These are phyloP conservation scores for Fusarium abutilonis DNA, from an alignment of 2,329 filamentous ascomycete genomes.

Conservation along the genomic window DNA sequence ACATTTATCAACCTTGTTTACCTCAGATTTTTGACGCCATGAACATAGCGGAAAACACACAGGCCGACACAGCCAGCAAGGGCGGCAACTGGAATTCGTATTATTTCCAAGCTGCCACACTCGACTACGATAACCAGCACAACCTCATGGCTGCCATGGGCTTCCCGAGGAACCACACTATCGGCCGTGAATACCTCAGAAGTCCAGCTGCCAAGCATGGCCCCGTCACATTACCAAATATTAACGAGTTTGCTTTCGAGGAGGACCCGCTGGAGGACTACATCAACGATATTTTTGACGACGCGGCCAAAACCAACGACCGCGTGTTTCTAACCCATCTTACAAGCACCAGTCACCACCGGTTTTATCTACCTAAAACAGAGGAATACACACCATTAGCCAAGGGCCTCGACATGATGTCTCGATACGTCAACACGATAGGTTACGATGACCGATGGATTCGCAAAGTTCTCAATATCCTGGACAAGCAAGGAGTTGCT, in stretches of 20 bases:
- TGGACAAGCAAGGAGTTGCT: slow-evolving; percentile 48
- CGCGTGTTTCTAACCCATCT: slow-evolving; percentile 50
- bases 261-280: slow-evolving; percentile 49
- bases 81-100: slow-evolving; percentile 47
- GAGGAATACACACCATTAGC: slow-evolving; percentile 45
- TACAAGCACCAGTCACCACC: slow-evolving; percentile 51
- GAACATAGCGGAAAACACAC: slow-evolving; percentile 39
- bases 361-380: slow-evolving; percentile 46
- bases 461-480: slow-evolving; percentile 43
- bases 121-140: slow-evolving; percentile 50
- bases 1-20: slow-evolving; percentile 58
- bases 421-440: slow-evolving; percentile 47
- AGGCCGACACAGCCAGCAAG: slow-evolving; percentile 10
- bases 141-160: slow-evolving; percentile 47
- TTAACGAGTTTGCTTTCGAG: slow-evolving; percentile 51
- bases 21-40: slow-evolving; percentile 52
- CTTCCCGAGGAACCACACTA: slow-evolving; percentile 42
- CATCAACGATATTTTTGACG: slow-evolving; percentile 47
- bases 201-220: slow-evolving; percentile 47
- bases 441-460: slow-evolving; percentile 50
- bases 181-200: slow-evolving; percentile 47
- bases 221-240: slow-evolving; percentile 44
- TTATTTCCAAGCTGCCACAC: slow-evolving; percentile 50
- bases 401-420: slow-evolving; percentile 46
- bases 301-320: slow-evolving; percentile 46